phyloP scores from a whole-genome alignment of 495 filamentous ascomycete species.

The Gamarada debralockiae region DNA sequence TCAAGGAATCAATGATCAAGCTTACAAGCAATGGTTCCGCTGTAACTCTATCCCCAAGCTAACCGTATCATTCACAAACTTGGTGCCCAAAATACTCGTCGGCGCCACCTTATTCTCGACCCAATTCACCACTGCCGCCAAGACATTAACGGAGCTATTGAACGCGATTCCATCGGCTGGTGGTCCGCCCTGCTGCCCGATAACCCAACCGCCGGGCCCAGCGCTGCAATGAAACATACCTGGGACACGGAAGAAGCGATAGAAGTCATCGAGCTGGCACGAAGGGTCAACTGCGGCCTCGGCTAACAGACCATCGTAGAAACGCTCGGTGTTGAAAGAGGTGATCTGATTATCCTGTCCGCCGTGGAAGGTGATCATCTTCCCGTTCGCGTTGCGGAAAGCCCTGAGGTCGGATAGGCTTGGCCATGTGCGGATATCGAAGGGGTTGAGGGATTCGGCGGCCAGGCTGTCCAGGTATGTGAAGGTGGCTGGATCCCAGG shows the following conservation, averaged over 20 bases:
- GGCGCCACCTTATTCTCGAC: slow-evolving; percentile 56
- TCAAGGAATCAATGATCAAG: neutral
- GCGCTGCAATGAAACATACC: slow-evolving; percentile 43
- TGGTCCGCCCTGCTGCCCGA: slow-evolving; percentile 38
- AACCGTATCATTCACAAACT: slow-evolving; percentile 40
- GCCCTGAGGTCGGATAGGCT: slow-evolving; percentile 32
- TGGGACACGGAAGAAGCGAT: slow-evolving; percentile 56
- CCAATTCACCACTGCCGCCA: slow-evolving; percentile 56
- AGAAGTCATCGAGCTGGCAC: slow-evolving; percentile 45
- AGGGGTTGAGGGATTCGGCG: slow-evolving; percentile 32
- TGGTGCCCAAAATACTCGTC: slow-evolving; percentile 48
- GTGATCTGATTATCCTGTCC: slow-evolving; percentile 39
- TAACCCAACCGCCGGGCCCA: slow-evolving; percentile 50
- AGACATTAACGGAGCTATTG: slow-evolving; percentile 34
- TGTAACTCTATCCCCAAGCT: slow-evolving; percentile 27
- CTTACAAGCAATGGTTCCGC: slow-evolving; percentile 31
- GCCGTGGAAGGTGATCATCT: slow-evolving; percentile 45
- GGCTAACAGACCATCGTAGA: slow-evolving; percentile 38
- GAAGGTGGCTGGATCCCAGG: slow-evolving; percentile 38
- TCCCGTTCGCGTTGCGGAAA: slow-evolving; percentile 35
- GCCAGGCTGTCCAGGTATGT: slow-evolving; percentile 18
- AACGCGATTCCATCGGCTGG: slow-evolving; percentile 21
- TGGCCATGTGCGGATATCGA: slow-evolving; percentile 33
- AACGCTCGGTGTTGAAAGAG: slow-evolving; percentile 30
- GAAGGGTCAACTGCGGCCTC: slow-evolving; percentile 41